Evolutionary conservation across 1,284 basidiomycete species (phyloP), one percentile per base, ranked within the genome.

Genomic region (Naganishia liquefaciens): DNA sequence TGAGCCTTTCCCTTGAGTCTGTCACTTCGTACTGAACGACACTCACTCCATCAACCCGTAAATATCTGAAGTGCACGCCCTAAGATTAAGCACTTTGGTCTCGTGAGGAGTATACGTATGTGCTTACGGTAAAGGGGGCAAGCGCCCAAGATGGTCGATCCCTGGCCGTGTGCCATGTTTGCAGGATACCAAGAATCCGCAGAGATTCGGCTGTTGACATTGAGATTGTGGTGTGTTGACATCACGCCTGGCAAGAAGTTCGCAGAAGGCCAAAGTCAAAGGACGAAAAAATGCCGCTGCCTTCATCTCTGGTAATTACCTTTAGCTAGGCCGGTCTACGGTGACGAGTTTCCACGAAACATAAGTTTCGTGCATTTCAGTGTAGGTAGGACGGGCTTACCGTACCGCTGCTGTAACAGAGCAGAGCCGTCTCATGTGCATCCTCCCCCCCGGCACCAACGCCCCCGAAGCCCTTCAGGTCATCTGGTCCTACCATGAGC

Each of bases 61-160:
- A 85, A 70, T 85, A 88, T 64, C 49, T 44, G 23, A 49, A 37
- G 84, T 66, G 19, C n/a, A 50, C 25, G 21, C 37, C 19, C 27
- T 39, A 28, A 30, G 33, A 15, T 25, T 37, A 37, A 49, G 44
- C 37, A 19, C 40, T 4, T 42, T 27, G 7, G 30, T 30, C 27
- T 17, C 17, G 2, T 54, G 49, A 19, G 1, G 23, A 53, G 21
- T 33, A 19, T 30, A 13, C 44, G 5, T n/a, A 2, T 9, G 15
- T 2, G 76, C 64, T 76, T 75, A 67, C 76, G 76, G 11, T 70
- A 71, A 71, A 86, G 85, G 0, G 87, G 86, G 10, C 88, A 74
- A 30, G 88, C 76, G 4, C 84, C 86, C 7, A 88, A 77, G 52
- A 86, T 75, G 2, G 76, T 72, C 23, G 68, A 54, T 2, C 76